phyloP scores from a whole-genome alignment of 768 basidiomycete genomes.

The Zangia roseola region DNA sequence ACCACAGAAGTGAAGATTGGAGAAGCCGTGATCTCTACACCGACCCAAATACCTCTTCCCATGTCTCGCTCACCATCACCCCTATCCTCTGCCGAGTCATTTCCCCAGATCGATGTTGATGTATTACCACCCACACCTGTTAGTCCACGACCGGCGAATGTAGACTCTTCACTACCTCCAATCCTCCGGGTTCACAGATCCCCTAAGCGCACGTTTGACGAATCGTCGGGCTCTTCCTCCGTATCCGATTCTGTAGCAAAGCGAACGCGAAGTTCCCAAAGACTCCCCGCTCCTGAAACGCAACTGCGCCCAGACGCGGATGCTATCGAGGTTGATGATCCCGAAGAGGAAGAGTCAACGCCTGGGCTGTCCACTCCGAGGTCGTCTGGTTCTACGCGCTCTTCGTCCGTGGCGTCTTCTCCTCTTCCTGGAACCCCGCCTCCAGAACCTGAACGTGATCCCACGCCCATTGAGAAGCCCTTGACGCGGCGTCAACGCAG shows the following conservation, averaged over 20 bases:
- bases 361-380: constrained; percentile 44
- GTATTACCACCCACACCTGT: constrained; percentile 29
- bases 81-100: constrained; percentile 26
- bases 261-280: constrained; percentile 33
- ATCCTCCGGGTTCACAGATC: constrained; percentile 42
- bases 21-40: constrained; percentile 22
- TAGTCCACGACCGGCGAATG: constrained; percentile 11
- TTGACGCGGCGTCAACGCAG: constrained; percentile 70
- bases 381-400: constrained; percentile 30
- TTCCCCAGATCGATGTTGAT: constrained; percentile 26
- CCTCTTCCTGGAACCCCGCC: constrained; percentile 38
- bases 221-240: constrained; percentile 47
- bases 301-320: constrained; percentile 15
- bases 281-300: constrained; percentile 15
- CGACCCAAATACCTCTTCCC: constrained; percentile 37
- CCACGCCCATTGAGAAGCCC: constrained; percentile 29
- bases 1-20: constrained; percentile 22
- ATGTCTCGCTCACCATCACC: constrained; percentile 39
- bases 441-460: constrained; percentile 22
- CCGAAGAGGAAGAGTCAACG: constrained; percentile 33
- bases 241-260: constrained; percentile 35
- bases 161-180: constrained; percentile 12
- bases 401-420: constrained; percentile 33
- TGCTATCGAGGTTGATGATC: constrained; percentile 27
- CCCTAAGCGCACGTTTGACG: constrained; percentile 61